phyloP scores from a whole-genome alignment of 345 rosid genomes.

The Sisymbrium irio region DNA sequence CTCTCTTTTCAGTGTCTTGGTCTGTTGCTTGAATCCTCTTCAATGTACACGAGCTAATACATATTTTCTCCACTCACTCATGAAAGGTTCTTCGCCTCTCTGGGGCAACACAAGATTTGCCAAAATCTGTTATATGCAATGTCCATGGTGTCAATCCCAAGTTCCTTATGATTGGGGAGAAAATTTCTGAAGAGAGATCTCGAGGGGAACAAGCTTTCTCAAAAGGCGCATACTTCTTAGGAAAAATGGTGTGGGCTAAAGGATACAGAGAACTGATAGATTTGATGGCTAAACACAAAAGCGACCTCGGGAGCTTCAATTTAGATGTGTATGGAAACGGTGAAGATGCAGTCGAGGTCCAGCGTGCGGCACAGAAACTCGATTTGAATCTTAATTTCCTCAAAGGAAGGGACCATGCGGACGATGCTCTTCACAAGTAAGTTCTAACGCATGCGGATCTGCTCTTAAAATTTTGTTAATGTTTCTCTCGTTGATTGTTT shows the following conservation, averaged over 20 bases:
- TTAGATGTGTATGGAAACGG: slow-evolving; percentile 96
- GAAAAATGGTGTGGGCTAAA: slow-evolving; percentile 99
- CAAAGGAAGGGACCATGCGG: slow-evolving; percentile 93
- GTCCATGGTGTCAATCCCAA: slow-evolving; percentile 97
- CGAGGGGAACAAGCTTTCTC: slow-evolving; percentile 93
- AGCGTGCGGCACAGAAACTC: slow-evolving; percentile 60
- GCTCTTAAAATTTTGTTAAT: background rate
- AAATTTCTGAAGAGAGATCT: slow-evolving; percentile 70
- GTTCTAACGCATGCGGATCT: background rate
- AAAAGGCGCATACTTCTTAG: slow-evolving; percentile 94
- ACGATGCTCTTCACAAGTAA: slow-evolving; percentile 90
- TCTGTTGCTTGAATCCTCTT: background rate
- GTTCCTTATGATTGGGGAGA: slow-evolving; percentile 90
- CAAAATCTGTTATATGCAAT: slow-evolving; percentile 87
- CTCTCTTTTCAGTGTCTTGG: background rate
- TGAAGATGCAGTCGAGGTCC: slow-evolving; percentile 90
- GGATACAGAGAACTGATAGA: slow-evolving; percentile 93
- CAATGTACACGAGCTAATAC: slow-evolving; percentile 4
- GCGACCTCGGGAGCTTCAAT: slow-evolving; percentile 76
- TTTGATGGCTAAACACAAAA: slow-evolving; percentile 71
- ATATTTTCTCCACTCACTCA: background rate
- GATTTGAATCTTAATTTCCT: slow-evolving; percentile 78
- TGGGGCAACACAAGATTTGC: slow-evolving; percentile 91
- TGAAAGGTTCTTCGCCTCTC: slow-evolving; percentile 94
- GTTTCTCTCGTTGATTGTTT: background rate